Evolutionary conservation across 164 flowering plant species (phyloP).

Genomic region (Chloranthus sessilifolius): DNA sequence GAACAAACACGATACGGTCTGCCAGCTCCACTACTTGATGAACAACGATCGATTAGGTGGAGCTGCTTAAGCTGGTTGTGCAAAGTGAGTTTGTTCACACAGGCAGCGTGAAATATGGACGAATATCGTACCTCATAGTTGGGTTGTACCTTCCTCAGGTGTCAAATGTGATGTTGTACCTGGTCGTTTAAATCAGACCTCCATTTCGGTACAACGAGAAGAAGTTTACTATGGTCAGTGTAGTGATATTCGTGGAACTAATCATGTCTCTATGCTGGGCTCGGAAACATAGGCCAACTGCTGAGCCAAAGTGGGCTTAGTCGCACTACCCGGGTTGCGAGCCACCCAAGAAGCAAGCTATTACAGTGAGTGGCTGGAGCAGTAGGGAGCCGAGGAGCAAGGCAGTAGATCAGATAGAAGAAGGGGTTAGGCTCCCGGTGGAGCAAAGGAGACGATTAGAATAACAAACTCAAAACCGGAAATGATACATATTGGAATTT

Average conservation of each 20-base stretch:
- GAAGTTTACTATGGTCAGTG: conserved; percentile 12
- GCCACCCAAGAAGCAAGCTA: background rate
- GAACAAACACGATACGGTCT: no score
- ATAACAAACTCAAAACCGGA: background rate
- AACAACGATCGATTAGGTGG: no score
- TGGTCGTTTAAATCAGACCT: conserved; percentile 3
- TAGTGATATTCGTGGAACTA: conserved; percentile 9
- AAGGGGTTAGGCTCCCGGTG: conserved; percentile 3
- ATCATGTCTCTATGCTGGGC: conserved; percentile 2
- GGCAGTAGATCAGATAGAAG: conserved; percentile 2
- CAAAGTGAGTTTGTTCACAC: no score
- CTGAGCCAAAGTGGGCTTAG: background rate
- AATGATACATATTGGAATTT: no score
- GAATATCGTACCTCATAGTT: conserved; percentile 6
- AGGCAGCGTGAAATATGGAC: no score
- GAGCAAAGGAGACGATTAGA: conserved; percentile 10
- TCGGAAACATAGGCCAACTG: background rate
- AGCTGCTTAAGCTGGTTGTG: no score
- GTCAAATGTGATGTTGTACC: conserved; percentile 10
- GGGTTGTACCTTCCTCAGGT: conserved; percentile 7
- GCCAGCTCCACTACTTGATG: no score
- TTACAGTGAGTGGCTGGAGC: background rate
- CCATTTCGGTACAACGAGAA: conserved; percentile 7
- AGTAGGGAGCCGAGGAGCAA: background rate
- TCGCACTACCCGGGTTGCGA: background rate